Conservation (phyloP, 208 protist genomes). For the Acanthamoeba royreba region DNA sequence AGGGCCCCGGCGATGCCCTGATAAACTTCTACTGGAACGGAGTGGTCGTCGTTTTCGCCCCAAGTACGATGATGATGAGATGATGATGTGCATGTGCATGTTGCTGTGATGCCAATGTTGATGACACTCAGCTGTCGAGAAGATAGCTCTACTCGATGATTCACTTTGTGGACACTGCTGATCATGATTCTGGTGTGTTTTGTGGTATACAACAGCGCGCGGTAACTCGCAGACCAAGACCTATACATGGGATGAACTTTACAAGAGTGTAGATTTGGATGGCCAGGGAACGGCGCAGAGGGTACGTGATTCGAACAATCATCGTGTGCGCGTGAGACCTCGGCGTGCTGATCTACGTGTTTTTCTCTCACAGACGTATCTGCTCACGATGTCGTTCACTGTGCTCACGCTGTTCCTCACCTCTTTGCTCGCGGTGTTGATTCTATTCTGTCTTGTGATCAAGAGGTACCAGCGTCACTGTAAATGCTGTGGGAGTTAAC, state of each 20-base stretch:
- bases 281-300: background rate
- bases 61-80: too few species aligned
- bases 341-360: background rate
- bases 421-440: background rate
- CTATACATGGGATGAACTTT: conserved; percentile 14
- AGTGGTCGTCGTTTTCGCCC: background rate
- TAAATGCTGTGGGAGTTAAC: background rate
- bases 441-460: conserved; percentile 35
- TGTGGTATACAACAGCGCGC: background rate
- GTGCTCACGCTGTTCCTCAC: background rate
- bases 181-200: background rate
- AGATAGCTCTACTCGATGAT: too few species aligned
- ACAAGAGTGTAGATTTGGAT: too few species aligned
- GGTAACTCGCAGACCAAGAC: background rate
- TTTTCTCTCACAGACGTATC: background rate
- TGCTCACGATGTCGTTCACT: conserved; percentile 2
- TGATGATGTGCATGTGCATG: background rate
- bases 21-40: conserved; percentile 49
- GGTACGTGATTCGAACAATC: background rate
- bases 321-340: background rate
- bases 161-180: too few species aligned
- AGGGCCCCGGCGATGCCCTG: background rate
- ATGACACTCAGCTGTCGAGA: too few species aligned
- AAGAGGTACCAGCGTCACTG: background rate
- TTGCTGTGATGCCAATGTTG: background rate